Percentiles rank a stretch among this genome's conserved stretches.
phyloP scores from a whole-genome alignment of 2,329 filamentous ascomycete genomes.

The Aspergillus uvarum region DNA sequence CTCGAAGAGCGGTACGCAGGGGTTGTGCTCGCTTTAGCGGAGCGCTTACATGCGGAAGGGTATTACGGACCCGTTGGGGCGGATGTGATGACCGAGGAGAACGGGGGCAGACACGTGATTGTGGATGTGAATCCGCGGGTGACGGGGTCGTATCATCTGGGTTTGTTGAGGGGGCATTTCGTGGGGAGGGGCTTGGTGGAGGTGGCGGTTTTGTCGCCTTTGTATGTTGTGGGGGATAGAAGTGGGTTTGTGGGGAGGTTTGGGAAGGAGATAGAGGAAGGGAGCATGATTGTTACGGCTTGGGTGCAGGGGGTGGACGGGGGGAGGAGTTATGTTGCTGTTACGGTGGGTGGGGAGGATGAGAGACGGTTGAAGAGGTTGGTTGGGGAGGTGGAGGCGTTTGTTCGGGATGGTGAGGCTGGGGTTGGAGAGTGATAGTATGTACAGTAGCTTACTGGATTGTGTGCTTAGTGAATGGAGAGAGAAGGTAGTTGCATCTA shows the following conservation, averaged over 20 bases:
- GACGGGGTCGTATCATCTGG: conserved; percentile 6
- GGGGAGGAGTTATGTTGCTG: background rate
- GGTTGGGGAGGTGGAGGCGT: background rate
- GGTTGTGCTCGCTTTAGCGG: background rate
- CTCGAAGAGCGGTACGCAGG: background rate
- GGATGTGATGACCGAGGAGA: conserved; percentile 4
- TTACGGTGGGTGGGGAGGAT: conserved; percentile 2
- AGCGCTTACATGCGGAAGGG: background rate
- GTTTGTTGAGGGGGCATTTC: conserved; percentile 6
- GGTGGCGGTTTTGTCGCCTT: background rate
- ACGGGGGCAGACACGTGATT: background rate
- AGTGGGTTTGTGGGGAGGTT: background rate
- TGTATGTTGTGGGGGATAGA: background rate
- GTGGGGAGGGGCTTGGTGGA: background rate
- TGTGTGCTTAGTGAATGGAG: too few species aligned
- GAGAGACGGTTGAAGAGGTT: background rate
- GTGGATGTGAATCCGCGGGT: conserved; percentile 11
- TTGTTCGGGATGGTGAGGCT: background rate
- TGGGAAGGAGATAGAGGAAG: background rate
- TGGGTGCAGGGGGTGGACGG: background rate
- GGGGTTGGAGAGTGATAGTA: background rate
- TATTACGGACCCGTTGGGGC: conserved; percentile 8
- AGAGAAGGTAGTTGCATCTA: too few species aligned
- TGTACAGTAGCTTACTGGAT: background rate
- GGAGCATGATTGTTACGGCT: conserved; percentile 1